These are phyloP conservation scores for Epicoccum nigrum DNA, from an alignment of 2,329 filamentous ascomycete species.

Conservation along the genomic window DNA sequence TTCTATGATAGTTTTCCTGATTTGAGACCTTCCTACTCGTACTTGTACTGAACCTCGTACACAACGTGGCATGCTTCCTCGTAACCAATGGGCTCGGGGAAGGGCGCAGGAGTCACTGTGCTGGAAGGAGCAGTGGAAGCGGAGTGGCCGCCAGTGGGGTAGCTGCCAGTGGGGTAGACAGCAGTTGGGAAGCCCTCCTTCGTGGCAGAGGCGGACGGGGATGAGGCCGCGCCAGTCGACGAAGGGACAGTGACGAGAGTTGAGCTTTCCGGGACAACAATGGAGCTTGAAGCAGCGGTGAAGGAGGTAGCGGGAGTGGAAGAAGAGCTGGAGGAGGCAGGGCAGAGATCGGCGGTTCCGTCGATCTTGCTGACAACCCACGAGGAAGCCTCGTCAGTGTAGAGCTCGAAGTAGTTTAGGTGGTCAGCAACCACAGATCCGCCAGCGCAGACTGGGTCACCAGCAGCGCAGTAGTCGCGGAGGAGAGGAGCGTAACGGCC, in stretches of 20 bases:
- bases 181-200: not conserved
- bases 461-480: slow-evolving; percentile 66
- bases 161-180: not conserved
- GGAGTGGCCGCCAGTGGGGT: not conserved
- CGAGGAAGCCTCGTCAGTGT: slow-evolving; percentile 29
- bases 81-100: not conserved
- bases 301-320: not conserved
- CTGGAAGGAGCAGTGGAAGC: no score
- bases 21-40: not conserved
- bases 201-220: not conserved
- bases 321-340: slow-evolving; percentile 2
- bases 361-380: slow-evolving; percentile 33
- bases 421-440: slow-evolving; percentile 63
- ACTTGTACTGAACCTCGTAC: not conserved
- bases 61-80: not conserved
- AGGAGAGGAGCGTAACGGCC: slow-evolving; percentile 55
- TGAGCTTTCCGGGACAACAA: no score
- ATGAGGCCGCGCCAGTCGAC: not conserved
- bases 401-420: slow-evolving; percentile 59
- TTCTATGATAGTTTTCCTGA: not conserved
- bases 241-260: not conserved
- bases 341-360: slow-evolving; percentile 22
- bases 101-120: not conserved
- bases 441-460: slow-evolving; percentile 68
- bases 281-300: not conserved